These are phyloP conservation scores for Oehlia diaphana DNA, from an alignment of 192 early-diverging fungal genomes.

Conservation along the genomic window DNA sequence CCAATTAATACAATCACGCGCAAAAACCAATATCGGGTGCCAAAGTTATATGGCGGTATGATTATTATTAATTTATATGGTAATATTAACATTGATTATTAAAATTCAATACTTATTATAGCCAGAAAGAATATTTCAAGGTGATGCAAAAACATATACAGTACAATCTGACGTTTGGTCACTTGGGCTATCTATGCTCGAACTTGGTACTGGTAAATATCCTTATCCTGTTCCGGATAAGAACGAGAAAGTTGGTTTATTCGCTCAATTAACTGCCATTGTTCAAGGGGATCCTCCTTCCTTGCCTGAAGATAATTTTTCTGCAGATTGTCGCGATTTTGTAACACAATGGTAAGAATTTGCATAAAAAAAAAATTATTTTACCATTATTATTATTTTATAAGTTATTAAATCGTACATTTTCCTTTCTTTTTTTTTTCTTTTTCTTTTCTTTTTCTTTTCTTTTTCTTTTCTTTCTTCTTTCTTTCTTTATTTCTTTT, in stretches of 20 bases:
- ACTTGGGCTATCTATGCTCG: conserved; percentile 84
- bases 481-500: background rate
- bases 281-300: conserved; percentile 74
- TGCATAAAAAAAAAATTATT: background rate
- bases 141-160: conserved; percentile 66
- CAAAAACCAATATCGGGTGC: conserved; percentile 92
- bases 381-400: background rate
- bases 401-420: background rate
- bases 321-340: conserved; percentile 75
- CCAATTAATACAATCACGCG: conserved; percentile 82
- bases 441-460: background rate
- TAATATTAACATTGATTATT: background rate
- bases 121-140: conserved; percentile 82
- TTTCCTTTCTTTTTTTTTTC: background rate
- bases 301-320: conserved; percentile 67
- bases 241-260: conserved; percentile 62
- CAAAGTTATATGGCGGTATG: conserved; percentile 93
- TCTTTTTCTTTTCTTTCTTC: background rate
- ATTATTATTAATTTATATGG: conserved; percentile 14
- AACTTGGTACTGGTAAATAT: conserved; percentile 78
- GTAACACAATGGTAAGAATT: conserved; percentile 64
- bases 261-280: conserved; percentile 88
- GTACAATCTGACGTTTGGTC: conserved; percentile 95
- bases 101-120: conserved; percentile 33
- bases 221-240: conserved; percentile 67